These are phyloP conservation scores for Psilocybe cyanescens DNA, from an alignment of 768 basidiomycete species.

Conservation along the genomic window DNA sequence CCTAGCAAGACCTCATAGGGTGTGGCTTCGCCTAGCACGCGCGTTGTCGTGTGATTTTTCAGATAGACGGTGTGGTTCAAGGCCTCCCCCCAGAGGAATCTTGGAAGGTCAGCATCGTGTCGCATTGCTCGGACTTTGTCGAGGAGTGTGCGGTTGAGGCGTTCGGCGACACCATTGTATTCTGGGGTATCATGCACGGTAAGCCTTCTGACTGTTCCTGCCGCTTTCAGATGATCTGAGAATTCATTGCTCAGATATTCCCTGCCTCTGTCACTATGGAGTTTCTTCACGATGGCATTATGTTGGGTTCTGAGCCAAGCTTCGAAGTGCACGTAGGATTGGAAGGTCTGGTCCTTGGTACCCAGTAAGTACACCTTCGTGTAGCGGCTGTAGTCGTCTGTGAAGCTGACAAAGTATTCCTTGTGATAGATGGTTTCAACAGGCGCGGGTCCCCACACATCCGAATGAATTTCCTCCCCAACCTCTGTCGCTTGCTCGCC, in stretches of 20 bases:
- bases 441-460: constrained; percentile 42
- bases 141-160: constrained; percentile 33
- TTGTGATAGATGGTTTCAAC: constrained; percentile 18
- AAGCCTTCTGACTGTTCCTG: too few relatives aligned
- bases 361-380: too few relatives aligned
- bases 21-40: constrained; percentile 17
- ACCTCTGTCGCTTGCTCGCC: too few relatives aligned
- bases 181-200: too few relatives aligned
- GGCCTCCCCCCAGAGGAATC: too few relatives aligned
- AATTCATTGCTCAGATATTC: constrained; percentile 16
- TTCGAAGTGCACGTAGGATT: constrained; percentile 29
- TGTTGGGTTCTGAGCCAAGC: constrained; percentile 32
- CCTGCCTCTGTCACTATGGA: constrained; percentile 39
- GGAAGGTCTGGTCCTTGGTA: too few relatives aligned
- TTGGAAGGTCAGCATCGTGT: too few relatives aligned
- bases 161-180: constrained; percentile 40
- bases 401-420: constrained; percentile 34
- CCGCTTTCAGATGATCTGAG: too few relatives aligned
- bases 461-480: constrained; percentile 9
- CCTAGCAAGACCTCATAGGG: constrained; percentile 23
- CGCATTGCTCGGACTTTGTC: constrained; percentile 23
- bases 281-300: constrained; percentile 21
- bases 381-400: constrained; percentile 27
- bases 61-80: too few relatives aligned
- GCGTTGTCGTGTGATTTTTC: too few relatives aligned